These are phyloP conservation scores for Aspergillus cavernicola DNA, from an alignment of 495 filamentous ascomycete genomes.

Conservation along the genomic window DNA sequence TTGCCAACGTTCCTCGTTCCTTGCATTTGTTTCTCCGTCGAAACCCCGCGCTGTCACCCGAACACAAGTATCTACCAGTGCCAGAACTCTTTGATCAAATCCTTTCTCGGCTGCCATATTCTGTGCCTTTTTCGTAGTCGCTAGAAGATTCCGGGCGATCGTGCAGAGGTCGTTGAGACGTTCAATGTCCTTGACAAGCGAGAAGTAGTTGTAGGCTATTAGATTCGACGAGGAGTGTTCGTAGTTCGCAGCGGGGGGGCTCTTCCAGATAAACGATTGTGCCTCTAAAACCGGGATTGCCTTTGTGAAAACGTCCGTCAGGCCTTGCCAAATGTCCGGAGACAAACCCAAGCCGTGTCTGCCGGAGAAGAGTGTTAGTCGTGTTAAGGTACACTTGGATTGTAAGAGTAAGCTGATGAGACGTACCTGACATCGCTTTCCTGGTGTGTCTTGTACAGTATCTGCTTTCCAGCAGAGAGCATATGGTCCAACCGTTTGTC, in stretches of 20 bases:
- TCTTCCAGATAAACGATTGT: slow-evolving; percentile 59
- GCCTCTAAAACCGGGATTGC: slow-evolving; percentile 59
- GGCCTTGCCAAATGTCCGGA: slow-evolving; percentile 67
- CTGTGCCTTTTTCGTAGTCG: slow-evolving; percentile 76
- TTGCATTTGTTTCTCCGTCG: slow-evolving; percentile 69
- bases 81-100: slow-evolving; percentile 79
- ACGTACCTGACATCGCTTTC: slow-evolving; percentile 47
- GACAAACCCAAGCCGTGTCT: slow-evolving; percentile 51
- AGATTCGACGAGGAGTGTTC: slow-evolving; percentile 57
- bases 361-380: slow-evolving; percentile 13
- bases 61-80: slow-evolving; percentile 77
- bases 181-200: slow-evolving; percentile 75
- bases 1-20: slow-evolving; percentile 65
- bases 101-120: slow-evolving; percentile 76
- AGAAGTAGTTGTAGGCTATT: slow-evolving; percentile 74
- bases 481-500: slow-evolving; percentile 49
- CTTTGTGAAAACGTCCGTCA: slow-evolving; percentile 54
- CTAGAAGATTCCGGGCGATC: slow-evolving; percentile 79
- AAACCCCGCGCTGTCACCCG: slow-evolving; percentile 86
- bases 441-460: slow-evolving; percentile 49
- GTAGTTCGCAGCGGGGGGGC: slow-evolving; percentile 54
- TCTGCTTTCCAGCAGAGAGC: slow-evolving; percentile 47
- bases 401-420: background rate
- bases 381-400: background rate
- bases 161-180: slow-evolving; percentile 80